Conservation (phyloP, 2,329 filamentous ascomycete genomes). For the Cordyceps fumosorosea region DNA sequence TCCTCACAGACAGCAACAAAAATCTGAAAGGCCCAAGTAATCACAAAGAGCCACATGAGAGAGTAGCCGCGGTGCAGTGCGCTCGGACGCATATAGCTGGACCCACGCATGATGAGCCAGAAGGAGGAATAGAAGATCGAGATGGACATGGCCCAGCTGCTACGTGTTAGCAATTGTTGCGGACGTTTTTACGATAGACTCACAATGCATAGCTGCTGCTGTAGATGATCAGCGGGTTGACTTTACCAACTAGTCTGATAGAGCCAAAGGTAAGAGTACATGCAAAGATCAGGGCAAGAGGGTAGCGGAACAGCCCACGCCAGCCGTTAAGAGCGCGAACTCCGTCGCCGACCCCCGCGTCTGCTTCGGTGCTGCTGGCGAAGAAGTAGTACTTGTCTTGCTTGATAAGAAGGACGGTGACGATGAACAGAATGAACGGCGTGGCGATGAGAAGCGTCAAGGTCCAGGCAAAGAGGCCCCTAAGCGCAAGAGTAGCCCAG, state of each 20-base stretch:
- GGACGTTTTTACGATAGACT: slow-evolving; percentile 19
- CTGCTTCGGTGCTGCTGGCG: slow-evolving; percentile 50
- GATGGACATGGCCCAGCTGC: slow-evolving; percentile 73
- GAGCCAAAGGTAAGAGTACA: slow-evolving; percentile 63
- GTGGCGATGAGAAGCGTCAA: slow-evolving; percentile 75
- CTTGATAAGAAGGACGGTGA: slow-evolving; percentile 62
- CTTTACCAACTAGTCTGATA: slow-evolving; percentile 68
- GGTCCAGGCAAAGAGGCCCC: slow-evolving; percentile 82
- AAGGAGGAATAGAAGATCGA: slow-evolving; percentile 73
- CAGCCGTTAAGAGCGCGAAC: slow-evolving; percentile 63
- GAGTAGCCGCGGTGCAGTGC: slow-evolving; percentile 78
- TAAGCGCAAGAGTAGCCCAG: slow-evolving; percentile 72
- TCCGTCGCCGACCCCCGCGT: slow-evolving; percentile 52
- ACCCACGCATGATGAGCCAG: slow-evolving; percentile 76
- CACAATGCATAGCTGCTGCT: slow-evolving; percentile 76
- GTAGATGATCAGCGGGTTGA: slow-evolving; percentile 89
- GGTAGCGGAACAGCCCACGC: slow-evolving; percentile 79
- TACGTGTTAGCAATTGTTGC: slow-evolving; percentile 13
- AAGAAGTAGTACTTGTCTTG: slow-evolving; percentile 87
- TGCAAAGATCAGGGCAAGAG: slow-evolving; percentile 64
- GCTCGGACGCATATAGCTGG: slow-evolving; percentile 74
- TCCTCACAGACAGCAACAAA: slow-evolving; percentile 69
- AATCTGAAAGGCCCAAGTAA: slow-evolving; percentile 69
- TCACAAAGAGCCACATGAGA: slow-evolving; percentile 74
- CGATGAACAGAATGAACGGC: slow-evolving; percentile 63